Evolutionary conservation across 1,139 yeast species (phyloP).

Genomic region (Hyphopichia khmerensis): DNA sequence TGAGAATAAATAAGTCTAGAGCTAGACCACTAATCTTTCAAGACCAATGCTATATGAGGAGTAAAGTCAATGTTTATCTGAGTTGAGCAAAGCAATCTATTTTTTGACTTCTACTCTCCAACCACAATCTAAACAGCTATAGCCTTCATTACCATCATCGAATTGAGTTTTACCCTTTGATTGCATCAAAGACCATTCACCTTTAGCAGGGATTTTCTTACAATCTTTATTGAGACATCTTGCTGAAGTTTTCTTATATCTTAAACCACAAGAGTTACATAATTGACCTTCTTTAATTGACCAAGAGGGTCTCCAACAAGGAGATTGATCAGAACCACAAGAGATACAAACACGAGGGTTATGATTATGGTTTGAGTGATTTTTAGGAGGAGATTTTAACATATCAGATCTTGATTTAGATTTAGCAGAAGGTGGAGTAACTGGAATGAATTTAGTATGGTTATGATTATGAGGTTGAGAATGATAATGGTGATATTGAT

Average conservation of each 20-base stretch:
- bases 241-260: constrained; percentile 92
- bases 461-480: constrained; percentile 6
- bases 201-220: constrained; percentile 90
- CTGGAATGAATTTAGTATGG: constrained; percentile 36
- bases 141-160: constrained; percentile 47
- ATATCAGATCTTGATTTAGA: constrained; percentile 29
- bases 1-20: not conserved
- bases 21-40: not conserved
- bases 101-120: constrained; percentile 43
- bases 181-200: constrained; percentile 91
- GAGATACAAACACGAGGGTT: constrained; percentile 72
- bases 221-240: constrained; percentile 77
- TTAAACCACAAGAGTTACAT: constrained; percentile 93
- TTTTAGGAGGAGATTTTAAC: constrained; percentile 36
- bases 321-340: constrained; percentile 88
- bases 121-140: constrained; percentile 70
- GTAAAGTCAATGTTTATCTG: no score
- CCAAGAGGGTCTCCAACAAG: constrained; percentile 99
- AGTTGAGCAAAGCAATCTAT: constrained; percentile 8
- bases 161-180: constrained; percentile 52
- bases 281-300: constrained; percentile 82
- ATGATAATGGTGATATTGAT: constrained; percentile 5
- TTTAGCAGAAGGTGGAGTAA: constrained; percentile 44
- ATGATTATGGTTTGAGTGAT: constrained; percentile 15
- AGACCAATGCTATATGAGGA: not conserved